phyloP scores from a whole-genome alignment of 116 monocot species.

The Trichopus zeylanicus region DNA sequence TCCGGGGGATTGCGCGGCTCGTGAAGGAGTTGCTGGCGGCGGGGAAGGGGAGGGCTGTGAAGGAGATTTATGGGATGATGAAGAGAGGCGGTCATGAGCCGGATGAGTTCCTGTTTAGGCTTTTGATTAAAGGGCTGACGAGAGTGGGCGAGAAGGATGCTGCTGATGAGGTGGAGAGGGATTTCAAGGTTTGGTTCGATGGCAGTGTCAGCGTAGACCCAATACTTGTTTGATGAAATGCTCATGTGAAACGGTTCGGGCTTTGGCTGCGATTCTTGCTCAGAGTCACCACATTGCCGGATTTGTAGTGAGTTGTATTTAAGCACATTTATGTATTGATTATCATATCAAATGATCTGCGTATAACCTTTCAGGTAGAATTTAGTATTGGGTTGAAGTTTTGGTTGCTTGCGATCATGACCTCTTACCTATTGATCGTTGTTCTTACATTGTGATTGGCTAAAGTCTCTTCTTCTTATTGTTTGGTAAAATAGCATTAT shows the following conservation, averaged over 20 bases:
- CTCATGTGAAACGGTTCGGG: background rate
- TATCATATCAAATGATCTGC: no score
- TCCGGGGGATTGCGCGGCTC: constrained; percentile 44
- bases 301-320: background rate
- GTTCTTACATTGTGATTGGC: no score
- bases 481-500: background rate
- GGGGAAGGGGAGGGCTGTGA: constrained; percentile 32
- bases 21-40: constrained; percentile 49
- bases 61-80: constrained; percentile 42
- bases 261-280: background rate
- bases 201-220: constrained; percentile 1
- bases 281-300: background rate
- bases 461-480: background rate
- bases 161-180: constrained; percentile 60
- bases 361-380: background rate
- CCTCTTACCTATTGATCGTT: no score
- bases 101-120: constrained; percentile 64
- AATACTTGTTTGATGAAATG: constrained; percentile 47
- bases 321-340: no score
- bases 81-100: constrained; percentile 37
- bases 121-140: constrained; percentile 63
- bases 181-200: constrained; percentile 33
- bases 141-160: constrained; percentile 48
- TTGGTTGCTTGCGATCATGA: background rate
- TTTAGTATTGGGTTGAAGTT: background rate